phyloP scores from a whole-genome alignment of 75 land plant species.

The Cunninghamia lanceolata region DNA sequence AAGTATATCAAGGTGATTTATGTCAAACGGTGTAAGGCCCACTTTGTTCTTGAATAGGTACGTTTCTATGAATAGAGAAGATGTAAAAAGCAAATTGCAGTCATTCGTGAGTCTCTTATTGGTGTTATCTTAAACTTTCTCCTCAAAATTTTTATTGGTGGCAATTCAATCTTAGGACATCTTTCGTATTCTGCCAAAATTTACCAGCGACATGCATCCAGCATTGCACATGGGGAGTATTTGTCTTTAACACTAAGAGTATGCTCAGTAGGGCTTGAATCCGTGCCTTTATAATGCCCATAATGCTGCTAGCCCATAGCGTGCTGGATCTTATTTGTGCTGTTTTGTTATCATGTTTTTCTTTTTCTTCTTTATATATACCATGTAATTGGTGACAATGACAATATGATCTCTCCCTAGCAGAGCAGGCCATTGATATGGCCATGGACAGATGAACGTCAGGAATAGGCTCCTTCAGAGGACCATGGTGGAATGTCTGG shows the following conservation, averaged over 20 bases:
- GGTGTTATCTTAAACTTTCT: neutral
- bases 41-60: neutral
- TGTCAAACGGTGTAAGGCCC: neutral
- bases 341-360: neutral
- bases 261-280: neutral
- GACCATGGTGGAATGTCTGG: constrained; percentile 8
- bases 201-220: neutral
- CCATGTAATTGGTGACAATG: neutral
- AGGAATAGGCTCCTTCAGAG: constrained; percentile 6
- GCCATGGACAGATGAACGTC: constrained; percentile 14
- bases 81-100: neutral
- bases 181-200: neutral
- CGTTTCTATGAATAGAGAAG: neutral
- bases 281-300: neutral
- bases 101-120: neutral
- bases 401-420: neutral
- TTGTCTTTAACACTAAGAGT: neutral
- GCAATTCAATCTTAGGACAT: neutral
- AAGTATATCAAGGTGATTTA: neutral
- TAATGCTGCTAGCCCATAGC: neutral
- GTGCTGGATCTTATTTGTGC: neutral
- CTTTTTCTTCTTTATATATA: neutral
- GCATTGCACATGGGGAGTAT: neutral
- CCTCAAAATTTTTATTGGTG: neutral
- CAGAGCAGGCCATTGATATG: constrained; percentile 11